A percentile compares a stretch with the other conserved stretches of the same genome.
These are phyloP conservation scores for Coniochaeta pulveracea DNA, from an alignment of 2,329 filamentous ascomycete genomes.

Conservation along the genomic window DNA sequence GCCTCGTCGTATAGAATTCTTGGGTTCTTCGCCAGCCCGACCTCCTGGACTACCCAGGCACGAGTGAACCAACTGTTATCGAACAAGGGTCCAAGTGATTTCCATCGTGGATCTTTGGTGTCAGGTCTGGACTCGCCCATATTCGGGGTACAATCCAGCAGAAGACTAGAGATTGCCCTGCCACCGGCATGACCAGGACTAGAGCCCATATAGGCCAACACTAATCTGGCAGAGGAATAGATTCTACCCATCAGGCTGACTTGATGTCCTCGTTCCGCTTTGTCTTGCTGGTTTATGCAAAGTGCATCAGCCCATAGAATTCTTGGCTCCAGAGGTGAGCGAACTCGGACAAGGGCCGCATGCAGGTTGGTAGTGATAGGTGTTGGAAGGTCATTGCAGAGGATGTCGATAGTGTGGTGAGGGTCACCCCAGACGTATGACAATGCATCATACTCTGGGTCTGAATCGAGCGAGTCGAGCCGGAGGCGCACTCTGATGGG, in stretches of 20 bases:
- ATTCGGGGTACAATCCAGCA: not conserved
- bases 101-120: not conserved
- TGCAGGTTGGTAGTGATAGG: slow-evolving; percentile 1
- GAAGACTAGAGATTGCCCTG: not conserved
- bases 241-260: slow-evolving; percentile 1
- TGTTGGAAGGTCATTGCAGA: not conserved
- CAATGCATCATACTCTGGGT: not conserved
- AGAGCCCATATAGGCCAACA: not conserved
- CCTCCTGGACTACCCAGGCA: slow-evolving; percentile 1
- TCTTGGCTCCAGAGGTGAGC: not conserved
- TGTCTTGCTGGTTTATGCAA: slow-evolving; percentile 3
- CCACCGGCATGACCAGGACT: not conserved
- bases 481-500: not conserved
- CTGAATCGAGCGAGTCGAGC: not conserved
- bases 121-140: not conserved
- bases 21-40: slow-evolving; percentile 1
- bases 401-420: not conserved
- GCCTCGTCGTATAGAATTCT: not conserved
- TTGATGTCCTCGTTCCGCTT: not conserved
- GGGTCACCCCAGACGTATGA: slow-evolving; percentile 1
- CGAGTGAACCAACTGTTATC: not conserved
- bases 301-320: slow-evolving; percentile 2
- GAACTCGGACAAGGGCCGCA: not conserved
- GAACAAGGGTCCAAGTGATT: not conserved
- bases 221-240: not conserved